Conservation (phyloP, 2,329 filamentous ascomycete genomes). For the Pseudophaeomoniella oleicola region DNA sequence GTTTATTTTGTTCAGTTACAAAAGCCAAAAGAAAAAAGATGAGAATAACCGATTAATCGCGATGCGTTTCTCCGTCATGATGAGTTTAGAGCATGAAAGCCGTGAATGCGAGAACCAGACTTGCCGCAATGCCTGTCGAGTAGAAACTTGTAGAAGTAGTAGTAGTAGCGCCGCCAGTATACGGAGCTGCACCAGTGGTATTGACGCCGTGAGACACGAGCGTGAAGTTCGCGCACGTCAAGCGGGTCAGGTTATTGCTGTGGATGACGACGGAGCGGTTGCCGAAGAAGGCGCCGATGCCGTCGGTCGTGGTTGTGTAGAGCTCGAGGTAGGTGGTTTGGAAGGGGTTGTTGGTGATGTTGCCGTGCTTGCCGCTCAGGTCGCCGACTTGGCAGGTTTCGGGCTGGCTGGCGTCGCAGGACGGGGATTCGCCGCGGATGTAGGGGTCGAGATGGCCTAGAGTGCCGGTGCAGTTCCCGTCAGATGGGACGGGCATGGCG, state of each 20-base stretch:
- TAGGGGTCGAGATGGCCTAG: constrained; percentile 59
- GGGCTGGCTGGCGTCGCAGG: constrained; percentile 44
- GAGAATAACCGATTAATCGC: too few relatives aligned
- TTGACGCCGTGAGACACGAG: constrained; percentile 1
- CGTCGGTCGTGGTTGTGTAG: constrained; percentile 30
- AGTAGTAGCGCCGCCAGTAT: background rate
- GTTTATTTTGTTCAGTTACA: too few relatives aligned
- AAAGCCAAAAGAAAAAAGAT: too few relatives aligned
- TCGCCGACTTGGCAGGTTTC: constrained; percentile 64
- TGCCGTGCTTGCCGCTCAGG: constrained; percentile 58
- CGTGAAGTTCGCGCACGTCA: constrained; percentile 43
- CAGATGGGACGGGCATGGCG: constrained; percentile 42
- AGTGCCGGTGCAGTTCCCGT: constrained; percentile 59
- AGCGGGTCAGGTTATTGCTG: constrained; percentile 34
- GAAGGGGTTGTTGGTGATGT: constrained; percentile 35
- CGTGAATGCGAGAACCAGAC: too few relatives aligned
- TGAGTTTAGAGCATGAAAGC: too few relatives aligned
- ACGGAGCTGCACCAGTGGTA: background rate
- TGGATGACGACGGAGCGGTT: constrained; percentile 42
- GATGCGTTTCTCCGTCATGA: too few relatives aligned
- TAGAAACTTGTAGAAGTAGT: too few relatives aligned
- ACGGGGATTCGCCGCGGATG: constrained; percentile 38
- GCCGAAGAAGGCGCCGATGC: constrained; percentile 34
- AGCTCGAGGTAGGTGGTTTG: constrained; percentile 27
- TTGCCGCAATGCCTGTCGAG: too few relatives aligned